These are phyloP conservation scores for Curvularia hawaiiensis DNA, from an alignment of 2,329 filamentous ascomycete species.

Conservation along the genomic window DNA sequence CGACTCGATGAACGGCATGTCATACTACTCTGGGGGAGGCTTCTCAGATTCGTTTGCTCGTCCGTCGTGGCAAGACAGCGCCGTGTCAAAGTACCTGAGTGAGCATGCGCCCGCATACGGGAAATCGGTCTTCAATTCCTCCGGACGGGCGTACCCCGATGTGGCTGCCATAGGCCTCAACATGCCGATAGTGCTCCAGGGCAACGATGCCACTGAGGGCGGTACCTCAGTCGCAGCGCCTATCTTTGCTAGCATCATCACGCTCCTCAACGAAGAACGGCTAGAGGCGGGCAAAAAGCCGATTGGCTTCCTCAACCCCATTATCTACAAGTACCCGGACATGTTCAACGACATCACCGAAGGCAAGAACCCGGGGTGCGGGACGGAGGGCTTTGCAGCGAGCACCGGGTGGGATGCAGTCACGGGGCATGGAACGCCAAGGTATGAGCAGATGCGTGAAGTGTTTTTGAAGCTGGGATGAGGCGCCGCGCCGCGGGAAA, in stretches of 20 bases:
- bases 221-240: slow-evolving; percentile 62
- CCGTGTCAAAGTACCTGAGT: slow-evolving; percentile 18
- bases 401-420: slow-evolving; percentile 36
- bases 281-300: slow-evolving; percentile 53
- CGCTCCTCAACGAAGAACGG: slow-evolving; percentile 64
- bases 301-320: slow-evolving; percentile 63
- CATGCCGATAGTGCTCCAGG: slow-evolving; percentile 47
- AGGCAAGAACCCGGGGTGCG: slow-evolving; percentile 43
- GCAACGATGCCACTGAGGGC: slow-evolving; percentile 42
- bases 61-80: slow-evolving; percentile 52
- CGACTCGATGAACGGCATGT: slow-evolving; percentile 5
- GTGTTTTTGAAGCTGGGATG: slow-evolving; percentile 14
- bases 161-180: slow-evolving; percentile 62
- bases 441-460: slow-evolving; percentile 25
- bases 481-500: background rate
- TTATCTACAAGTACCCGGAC: slow-evolving; percentile 56
- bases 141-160: slow-evolving; percentile 64
- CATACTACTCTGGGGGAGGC: slow-evolving; percentile 44
- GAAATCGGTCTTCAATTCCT: slow-evolving; percentile 18
- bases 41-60: slow-evolving; percentile 55
- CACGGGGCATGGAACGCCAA: slow-evolving; percentile 28
- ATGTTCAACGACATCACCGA: slow-evolving; percentile 51
- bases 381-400: slow-evolving; percentile 34
- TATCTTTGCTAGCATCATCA: slow-evolving; percentile 61
- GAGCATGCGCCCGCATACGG: slow-evolving; percentile 14